Evolutionary conservation across 805 yeast species (phyloP), one percentile per base, ranked within the genome.

Genomic region (Scheffersomyces ergatensis): DNA sequence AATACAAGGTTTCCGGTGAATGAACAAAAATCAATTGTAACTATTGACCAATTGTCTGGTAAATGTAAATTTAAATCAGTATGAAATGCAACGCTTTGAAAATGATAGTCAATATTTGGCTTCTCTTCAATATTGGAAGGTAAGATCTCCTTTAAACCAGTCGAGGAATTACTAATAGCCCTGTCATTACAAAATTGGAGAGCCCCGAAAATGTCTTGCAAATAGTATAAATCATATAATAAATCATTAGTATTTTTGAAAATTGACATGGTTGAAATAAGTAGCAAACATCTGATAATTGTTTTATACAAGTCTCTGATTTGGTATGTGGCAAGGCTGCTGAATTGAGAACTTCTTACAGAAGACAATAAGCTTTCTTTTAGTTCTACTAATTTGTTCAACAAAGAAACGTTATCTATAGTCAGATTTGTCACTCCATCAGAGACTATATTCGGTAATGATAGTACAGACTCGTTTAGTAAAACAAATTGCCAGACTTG

Each of bases 21-120:
- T 0, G 76, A 62, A 46, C 88, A 80, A 7, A 78, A 53, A 50
- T 83, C 90, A 18, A 89, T 58, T 0, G 83, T 68, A 0, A 87
- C 61, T 0, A 83, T 74, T 3, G 68, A 51, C 90, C 89, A 84
- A 16, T 61, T 57, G 0, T 56, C 42, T 0, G 63, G 63, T 21
- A 57, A 14, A 26, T 33, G 20, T 6, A 30, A 16, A 16, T 36
- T 39, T 29, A 49, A 31, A 6, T 43, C 47, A 14, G 40, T 36
- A 23, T 40, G 40, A 20, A 47, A 44, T 14, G 38, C 21, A 11
- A 26, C 26, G 2, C 39, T 18, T 25, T 27, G 19, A 5, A 37
- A 31, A 25, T 47, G 37, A 37, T 50, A 42, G 16, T 41, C 38
- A 11, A 11, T 12, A 4, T 14, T 14, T 9, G 34, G 12, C n/a